phyloP scores from a whole-genome alignment of 192 early-diverging fungal genomes.

The Gigaspora rosea region DNA sequence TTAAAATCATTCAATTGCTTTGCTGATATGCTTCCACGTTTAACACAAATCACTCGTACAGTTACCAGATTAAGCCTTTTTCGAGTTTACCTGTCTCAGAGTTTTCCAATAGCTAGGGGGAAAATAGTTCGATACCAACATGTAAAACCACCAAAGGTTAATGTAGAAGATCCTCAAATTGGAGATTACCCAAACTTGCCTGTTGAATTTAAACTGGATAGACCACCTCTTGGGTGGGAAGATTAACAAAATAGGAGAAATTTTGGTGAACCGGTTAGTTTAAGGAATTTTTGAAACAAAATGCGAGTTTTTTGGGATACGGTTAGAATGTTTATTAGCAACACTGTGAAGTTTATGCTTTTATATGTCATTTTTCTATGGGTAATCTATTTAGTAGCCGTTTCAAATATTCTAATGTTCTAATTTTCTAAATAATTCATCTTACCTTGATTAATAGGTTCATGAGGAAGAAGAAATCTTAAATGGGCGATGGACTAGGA shows the following conservation, averaged over 20 bases:
- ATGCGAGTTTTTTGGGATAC: too few species aligned
- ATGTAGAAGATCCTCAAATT: neutral
- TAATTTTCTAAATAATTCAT: too few species aligned
- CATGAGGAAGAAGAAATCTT: slow-evolving; percentile 27
- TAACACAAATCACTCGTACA: too few species aligned
- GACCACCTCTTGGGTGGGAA: slow-evolving; percentile 5
- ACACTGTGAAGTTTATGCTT: neutral
- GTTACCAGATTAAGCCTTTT: too few species aligned
- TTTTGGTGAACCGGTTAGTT: slow-evolving; percentile 2
- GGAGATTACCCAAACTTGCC: slow-evolving; percentile 28
- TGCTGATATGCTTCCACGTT: too few species aligned
- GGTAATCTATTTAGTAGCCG: neutral
- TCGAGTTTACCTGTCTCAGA: too few species aligned
- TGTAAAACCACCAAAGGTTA: neutral
- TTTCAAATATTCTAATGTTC: neutral
- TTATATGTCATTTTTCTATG: neutral
- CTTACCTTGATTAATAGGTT: neutral
- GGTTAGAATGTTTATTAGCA: neutral
- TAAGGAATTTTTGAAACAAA: too few species aligned
- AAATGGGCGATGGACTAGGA: too few species aligned
- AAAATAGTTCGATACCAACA: too few species aligned
- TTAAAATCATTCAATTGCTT: too few species aligned
- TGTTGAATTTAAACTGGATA: neutral
- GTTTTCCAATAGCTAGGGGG: too few species aligned
- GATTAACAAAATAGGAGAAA: slow-evolving; percentile 17